Conservation (phyloP, 2,329 filamentous ascomycete species). For the Phialophora verrucosa region DNA sequence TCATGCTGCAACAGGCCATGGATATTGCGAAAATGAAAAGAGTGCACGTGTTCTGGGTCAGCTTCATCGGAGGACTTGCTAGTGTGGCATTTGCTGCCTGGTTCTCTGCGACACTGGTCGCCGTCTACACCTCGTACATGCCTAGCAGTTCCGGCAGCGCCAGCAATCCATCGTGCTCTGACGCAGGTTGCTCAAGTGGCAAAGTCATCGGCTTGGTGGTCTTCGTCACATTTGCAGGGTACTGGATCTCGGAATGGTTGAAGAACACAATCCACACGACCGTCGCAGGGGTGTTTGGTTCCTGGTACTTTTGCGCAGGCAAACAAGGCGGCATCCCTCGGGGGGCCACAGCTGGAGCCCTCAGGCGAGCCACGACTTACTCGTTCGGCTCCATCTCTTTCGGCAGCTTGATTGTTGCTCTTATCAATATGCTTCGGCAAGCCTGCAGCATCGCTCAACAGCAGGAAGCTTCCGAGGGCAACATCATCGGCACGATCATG, state of each 20-base stretch:
- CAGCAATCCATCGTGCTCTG: slow-evolving; percentile 60
- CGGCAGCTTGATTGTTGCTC: slow-evolving; percentile 82
- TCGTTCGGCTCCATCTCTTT: slow-evolving; percentile 90
- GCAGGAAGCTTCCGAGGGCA: slow-evolving; percentile 68
- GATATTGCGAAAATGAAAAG: slow-evolving; percentile 77
- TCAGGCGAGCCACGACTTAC: slow-evolving; percentile 82
- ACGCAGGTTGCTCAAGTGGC: slow-evolving; percentile 68
- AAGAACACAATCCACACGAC: slow-evolving; percentile 92
- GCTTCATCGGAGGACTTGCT: slow-evolving; percentile 77
- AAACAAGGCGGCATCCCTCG: slow-evolving; percentile 71
- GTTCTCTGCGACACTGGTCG: slow-evolving; percentile 84
- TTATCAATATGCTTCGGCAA: slow-evolving; percentile 85
- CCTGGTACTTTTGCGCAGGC: slow-evolving; percentile 83
- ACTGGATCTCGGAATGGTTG: slow-evolving; percentile 92
- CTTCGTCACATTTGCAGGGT: slow-evolving; percentile 88
- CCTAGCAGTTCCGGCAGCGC: slow-evolving; percentile 57
- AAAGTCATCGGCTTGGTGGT: slow-evolving; percentile 84
- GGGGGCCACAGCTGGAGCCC: slow-evolving; percentile 80
- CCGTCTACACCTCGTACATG: slow-evolving; percentile 83
- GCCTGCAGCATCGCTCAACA: slow-evolving; percentile 77
- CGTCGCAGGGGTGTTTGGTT: slow-evolving; percentile 86
- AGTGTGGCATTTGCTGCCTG: slow-evolving; percentile 80
- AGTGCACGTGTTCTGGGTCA: slow-evolving; percentile 86
- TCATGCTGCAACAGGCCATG: slow-evolving; percentile 87
- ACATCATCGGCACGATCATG: slow-evolving; percentile 68